These are phyloP conservation scores for Eustoma russellianum DNA, from an alignment of 257 asterid species.

Conservation along the genomic window DNA sequence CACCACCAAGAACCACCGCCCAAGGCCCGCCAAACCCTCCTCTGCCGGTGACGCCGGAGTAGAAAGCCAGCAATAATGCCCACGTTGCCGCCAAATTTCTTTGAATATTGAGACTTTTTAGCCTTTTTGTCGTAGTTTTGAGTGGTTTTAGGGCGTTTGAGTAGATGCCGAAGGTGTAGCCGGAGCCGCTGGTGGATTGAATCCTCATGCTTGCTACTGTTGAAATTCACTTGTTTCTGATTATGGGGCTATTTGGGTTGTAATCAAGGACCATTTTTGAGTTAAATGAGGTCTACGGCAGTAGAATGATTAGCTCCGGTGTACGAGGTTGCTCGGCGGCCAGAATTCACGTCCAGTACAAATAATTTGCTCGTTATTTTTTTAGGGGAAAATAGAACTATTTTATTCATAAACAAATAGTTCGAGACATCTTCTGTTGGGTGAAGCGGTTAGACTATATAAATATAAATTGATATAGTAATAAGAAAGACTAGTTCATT, in stretches of 20 bases:
- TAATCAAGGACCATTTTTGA: conserved; percentile 28
- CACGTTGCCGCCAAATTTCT: conserved; percentile 71
- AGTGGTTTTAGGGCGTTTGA: conserved; percentile 22
- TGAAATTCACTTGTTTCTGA: conserved; percentile 26
- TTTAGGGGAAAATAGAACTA: no score
- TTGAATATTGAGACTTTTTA: conserved; percentile 64
- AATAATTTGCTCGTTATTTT: no score
- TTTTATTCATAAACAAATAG: no score
- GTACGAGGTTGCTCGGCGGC: no score
- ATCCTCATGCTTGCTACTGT: conserved; percentile 33
- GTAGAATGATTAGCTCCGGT: no score
- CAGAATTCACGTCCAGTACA: no score
- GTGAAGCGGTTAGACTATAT: no score
- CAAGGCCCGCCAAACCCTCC: conserved; percentile 39
- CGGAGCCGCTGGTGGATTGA: conserved; percentile 31
- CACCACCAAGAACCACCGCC: conserved; percentile 56
- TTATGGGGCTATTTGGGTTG: conserved; percentile 22
- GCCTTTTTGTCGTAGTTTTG: conserved; percentile 61
- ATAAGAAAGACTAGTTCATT: no score
- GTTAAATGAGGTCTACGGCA: no score
- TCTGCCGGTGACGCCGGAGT: conserved; percentile 26
- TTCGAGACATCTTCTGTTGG: no score
- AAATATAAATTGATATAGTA: no score
- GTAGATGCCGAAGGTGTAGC: conserved; percentile 30
- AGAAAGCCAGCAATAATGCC: conserved; percentile 73